phyloP scores from a whole-genome alignment of 2,329 filamentous ascomycete species.

The Penicillium sumatraense region DNA sequence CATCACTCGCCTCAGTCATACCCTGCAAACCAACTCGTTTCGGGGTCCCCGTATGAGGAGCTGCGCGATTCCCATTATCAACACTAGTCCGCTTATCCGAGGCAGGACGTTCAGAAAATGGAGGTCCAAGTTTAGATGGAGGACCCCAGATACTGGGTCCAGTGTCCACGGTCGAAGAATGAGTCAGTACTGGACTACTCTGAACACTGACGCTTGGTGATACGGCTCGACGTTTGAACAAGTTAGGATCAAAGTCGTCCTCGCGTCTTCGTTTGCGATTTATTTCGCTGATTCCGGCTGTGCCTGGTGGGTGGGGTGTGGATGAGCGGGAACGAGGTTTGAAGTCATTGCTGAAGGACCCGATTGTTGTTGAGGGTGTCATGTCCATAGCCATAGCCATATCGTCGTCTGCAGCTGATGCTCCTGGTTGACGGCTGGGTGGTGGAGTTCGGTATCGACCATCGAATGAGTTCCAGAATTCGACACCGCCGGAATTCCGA shows the following conservation, averaged over 20 bases:
- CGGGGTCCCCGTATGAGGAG: slow-evolving; percentile 47
- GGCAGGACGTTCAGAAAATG: slow-evolving; percentile 54
- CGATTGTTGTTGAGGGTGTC: slow-evolving; percentile 40
- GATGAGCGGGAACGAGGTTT: slow-evolving; percentile 43
- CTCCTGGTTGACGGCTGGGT: slow-evolving; percentile 60
- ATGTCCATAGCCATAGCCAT: slow-evolving; percentile 37
- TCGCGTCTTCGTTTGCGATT: slow-evolving; percentile 82
- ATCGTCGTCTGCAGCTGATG: slow-evolving; percentile 53
- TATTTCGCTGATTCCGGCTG: slow-evolving; percentile 70
- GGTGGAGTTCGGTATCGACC: slow-evolving; percentile 70
- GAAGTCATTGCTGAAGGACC: slow-evolving; percentile 31
- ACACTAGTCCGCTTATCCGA: slow-evolving; percentile 34
- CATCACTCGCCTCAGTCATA: slow-evolving; percentile 95
- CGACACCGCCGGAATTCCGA: slow-evolving; percentile 71
- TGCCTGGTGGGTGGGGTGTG: slow-evolving; percentile 45
- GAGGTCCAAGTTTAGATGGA: slow-evolving; percentile 59
- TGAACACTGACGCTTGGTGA: slow-evolving; percentile 89
- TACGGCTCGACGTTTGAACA: slow-evolving; percentile 89
- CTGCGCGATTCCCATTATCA: slow-evolving; percentile 53
- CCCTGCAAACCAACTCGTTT: slow-evolving; percentile 81
- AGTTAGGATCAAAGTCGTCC: slow-evolving; percentile 85
- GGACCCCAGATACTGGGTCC: slow-evolving; percentile 69
- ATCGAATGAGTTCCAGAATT: slow-evolving; percentile 81
- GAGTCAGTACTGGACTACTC: slow-evolving; percentile 80
- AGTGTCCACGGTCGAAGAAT: slow-evolving; percentile 77